Evolutionary conservation across 306 rosid species (phyloP).

Genomic region (Albizia julibrissin): DNA sequence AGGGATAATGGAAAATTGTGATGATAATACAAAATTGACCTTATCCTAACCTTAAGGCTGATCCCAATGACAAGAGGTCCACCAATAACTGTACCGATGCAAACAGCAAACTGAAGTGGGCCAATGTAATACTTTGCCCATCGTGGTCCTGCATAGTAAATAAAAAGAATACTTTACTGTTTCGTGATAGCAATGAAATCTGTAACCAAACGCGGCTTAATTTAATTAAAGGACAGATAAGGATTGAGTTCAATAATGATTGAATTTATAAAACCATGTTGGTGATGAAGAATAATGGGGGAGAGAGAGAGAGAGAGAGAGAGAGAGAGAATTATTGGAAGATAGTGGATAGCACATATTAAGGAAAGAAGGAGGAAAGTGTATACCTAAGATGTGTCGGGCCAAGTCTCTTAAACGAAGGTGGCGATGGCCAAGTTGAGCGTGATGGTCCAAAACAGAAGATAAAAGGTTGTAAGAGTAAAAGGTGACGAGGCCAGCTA

Average conservation of each 20-base stretch:
- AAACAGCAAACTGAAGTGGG: conserved; percentile 67
- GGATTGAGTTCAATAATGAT: neutral
- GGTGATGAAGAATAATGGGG: neutral
- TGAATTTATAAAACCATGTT: neutral
- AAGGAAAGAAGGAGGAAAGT: neutral
- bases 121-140: conserved; percentile 80
- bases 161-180: neutral
- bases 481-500: conserved; percentile 57
- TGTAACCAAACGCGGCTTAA: neutral
- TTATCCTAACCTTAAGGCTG: conserved; percentile 55
- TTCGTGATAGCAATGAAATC: too few relatives aligned
- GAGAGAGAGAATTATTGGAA: neutral
- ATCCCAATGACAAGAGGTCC: conserved; percentile 75
- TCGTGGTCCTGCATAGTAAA: conserved; percentile 53
- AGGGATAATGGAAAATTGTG: neutral
- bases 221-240: neutral
- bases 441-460: conserved; percentile 71
- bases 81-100: conserved; percentile 69
- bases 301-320: neutral
- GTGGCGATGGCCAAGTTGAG: conserved; percentile 68
- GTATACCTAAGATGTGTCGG: conserved; percentile 55
- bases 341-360: neutral
- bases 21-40: neutral
- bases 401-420: conserved; percentile 78
- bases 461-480: conserved; percentile 82